Conservation (phyloP, 2,329 filamentous ascomycete species). For the Cladosporium austrohemisphaericum region DNA sequence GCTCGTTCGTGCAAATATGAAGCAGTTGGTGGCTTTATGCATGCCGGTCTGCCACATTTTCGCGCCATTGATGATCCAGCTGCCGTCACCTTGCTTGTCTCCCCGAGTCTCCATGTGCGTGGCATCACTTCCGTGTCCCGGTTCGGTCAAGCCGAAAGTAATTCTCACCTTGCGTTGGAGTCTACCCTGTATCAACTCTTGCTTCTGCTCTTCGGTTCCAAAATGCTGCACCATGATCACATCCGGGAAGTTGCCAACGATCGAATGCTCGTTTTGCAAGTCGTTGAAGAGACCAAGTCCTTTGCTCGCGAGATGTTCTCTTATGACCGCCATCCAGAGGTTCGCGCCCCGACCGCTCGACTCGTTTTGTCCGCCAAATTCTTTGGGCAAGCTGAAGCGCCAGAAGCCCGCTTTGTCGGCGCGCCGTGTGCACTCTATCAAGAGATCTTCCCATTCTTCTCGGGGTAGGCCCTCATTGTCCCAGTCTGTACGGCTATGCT, state of each 20-base stretch:
- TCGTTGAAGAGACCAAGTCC: constrained; percentile 61
- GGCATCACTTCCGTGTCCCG: constrained; percentile 59
- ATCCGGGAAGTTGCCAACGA: constrained; percentile 62
- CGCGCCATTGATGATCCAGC: constrained; percentile 54
- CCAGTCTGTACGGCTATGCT: constrained; percentile 61
- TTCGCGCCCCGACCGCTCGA: constrained; percentile 46
- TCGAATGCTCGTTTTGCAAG: constrained; percentile 60
- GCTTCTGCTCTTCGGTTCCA: constrained; percentile 52
- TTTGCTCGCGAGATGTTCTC: constrained; percentile 57
- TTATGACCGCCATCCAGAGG: constrained; percentile 61
- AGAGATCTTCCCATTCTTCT: constrained; percentile 56
- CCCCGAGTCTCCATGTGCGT: constrained; percentile 60
- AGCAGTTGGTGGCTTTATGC: constrained; percentile 59
- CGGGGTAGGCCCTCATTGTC: constrained; percentile 54
- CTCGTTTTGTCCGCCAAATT: constrained; percentile 53
- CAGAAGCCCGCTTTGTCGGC: constrained; percentile 60
- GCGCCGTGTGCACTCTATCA: constrained; percentile 46
- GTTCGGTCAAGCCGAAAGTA: constrained; percentile 62
- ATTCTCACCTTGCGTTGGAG: constrained; percentile 53
- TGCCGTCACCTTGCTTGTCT: constrained; percentile 42
- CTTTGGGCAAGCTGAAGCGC: constrained; percentile 54
- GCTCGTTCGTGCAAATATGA: constrained; percentile 58
- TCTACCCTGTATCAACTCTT: constrained; percentile 51
- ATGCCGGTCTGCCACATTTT: constrained; percentile 67
- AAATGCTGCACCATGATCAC: constrained; percentile 61